phyloP scores from a whole-genome alignment of 768 basidiomycete genomes.

The Lenzites betulinus region DNA sequence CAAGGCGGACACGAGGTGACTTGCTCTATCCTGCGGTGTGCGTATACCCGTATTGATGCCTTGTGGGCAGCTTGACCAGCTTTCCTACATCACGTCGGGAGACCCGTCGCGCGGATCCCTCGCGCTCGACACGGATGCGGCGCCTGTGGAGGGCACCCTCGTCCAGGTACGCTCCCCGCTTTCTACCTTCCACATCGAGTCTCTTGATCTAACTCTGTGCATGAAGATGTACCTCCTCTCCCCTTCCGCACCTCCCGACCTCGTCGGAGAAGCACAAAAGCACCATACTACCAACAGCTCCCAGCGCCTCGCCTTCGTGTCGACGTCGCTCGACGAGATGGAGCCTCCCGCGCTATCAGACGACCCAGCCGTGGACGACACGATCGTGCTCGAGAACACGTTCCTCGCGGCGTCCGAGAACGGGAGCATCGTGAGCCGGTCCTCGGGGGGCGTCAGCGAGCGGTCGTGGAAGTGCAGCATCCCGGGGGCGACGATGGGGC shows the following conservation, averaged over 20 bases:
- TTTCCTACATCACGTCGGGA: conserved; percentile 66
- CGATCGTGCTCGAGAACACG: conserved; percentile 9
- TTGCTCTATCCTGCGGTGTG: neutral
- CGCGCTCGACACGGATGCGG: conserved; percentile 54
- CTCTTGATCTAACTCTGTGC: neutral
- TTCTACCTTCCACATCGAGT: neutral
- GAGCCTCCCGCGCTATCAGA: neutral
- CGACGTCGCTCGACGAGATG: conserved; percentile 7
- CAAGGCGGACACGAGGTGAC: conserved; percentile 22
- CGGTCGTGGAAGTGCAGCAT: conserved; percentile 22
- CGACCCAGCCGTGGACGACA: neutral
- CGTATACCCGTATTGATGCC: neutral
- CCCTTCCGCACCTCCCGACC: neutral
- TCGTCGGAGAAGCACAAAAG: conserved; percentile 4
- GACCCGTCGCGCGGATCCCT: conserved; percentile 71
- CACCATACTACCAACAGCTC: neutral
- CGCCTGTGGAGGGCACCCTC: conserved; percentile 50
- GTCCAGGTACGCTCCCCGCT: conserved; percentile 47
- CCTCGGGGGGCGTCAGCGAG: neutral
- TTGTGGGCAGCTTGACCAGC: conserved; percentile 42
- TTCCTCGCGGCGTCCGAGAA: conserved; percentile 27
- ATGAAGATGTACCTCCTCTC: conserved; percentile 18
- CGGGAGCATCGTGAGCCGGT: conserved; percentile 16
- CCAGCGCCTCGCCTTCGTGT: conserved; percentile 14
- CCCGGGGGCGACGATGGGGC: conserved; percentile 15